A percentile compares a stretch with the other conserved stretches of the same genome.
phyloP scores from a whole-genome alignment of 2,329 filamentous ascomycete species.

The Calonectria fujianensis region DNA sequence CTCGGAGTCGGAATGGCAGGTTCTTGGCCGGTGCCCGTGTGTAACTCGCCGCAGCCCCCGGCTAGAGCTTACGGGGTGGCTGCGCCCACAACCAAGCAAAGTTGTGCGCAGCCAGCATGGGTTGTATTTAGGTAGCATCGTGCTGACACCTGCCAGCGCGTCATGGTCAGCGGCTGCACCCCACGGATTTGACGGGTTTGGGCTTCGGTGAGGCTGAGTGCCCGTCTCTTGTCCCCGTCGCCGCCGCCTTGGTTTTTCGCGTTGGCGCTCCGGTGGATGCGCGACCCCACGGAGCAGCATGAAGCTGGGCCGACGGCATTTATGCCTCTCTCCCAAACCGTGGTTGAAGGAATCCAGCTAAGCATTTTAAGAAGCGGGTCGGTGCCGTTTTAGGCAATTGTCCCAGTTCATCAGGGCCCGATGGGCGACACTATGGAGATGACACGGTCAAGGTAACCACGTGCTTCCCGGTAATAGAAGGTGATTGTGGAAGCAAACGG shows the following conservation, averaged over 20 bases:
- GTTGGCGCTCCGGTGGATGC: background rate
- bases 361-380: background rate
- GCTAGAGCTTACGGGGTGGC: background rate
- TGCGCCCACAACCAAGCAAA: background rate
- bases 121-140: background rate
- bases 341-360: background rate
- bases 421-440: background rate
- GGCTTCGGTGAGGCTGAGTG: background rate
- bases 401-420: background rate
- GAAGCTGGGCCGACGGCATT: background rate
- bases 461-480: constrained; percentile 4
- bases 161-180: background rate
- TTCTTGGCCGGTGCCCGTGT: background rate
- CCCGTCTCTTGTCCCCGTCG: too few species aligned
- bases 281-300: background rate
- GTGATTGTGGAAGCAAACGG: background rate
- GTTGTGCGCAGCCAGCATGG: background rate
- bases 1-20: background rate
- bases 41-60: background rate
- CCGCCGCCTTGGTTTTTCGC: background rate
- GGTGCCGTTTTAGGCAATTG: background rate
- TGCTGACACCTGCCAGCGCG: background rate
- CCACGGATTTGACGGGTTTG: background rate
- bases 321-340: background rate
- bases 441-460: constrained; percentile 10